Base-by-base conservation (phyloP, 495 filamentous ascomycete species). In the Xylaria grammica region DNA sequence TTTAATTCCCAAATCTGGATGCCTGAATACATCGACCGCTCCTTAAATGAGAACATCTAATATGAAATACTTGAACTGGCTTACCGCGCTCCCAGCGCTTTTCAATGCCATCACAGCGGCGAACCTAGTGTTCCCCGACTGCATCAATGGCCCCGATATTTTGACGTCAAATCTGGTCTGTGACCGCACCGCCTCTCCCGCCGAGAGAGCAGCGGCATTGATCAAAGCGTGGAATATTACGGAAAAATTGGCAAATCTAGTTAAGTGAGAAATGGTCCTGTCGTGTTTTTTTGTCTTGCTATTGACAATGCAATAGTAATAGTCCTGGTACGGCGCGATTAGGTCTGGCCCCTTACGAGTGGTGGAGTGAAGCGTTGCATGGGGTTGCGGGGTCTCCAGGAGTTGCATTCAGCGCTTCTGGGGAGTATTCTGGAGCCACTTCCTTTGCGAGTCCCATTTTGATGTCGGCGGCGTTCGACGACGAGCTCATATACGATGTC, bases 381-480 rank as follows among this genome's bases (percentile, higher is more conserved):
- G 77, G 78, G 3, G 77, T 81, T 3, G 77, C 72, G n/a, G 74
- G 67, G 46, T 76, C 73, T 24, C 70, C 71, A 8, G 70, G 68
- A 8, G 78, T 80, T 17, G 52, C 49, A 2, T 82, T 75, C 62
- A 44, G 34, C 1, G 65, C 56, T 19, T 67, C 65, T 6, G 75
- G 77, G n/a, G 63, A 77, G 17, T 83, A 78, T 64, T 74, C 74
- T 42, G 74, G 76, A 19, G 82, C 86, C 0, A 89, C 87, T 0
- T 86, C 84, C 0, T 89, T 89, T 69, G 87, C 87, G 0, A 78
- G 79, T 67, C 87, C 87, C 0, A 87, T 90, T 38, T 67, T 82
- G 0, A 81, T 86, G 66, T 85, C 82, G 57, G 85, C 87, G 0
- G 81, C 87, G 1, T 82, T 89, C 67, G 85, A 90, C 66, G 82